Evolutionary conservation across 2,329 filamentous ascomycete genomes (phyloP).

Genomic region (Penicillium sp.): DNA sequence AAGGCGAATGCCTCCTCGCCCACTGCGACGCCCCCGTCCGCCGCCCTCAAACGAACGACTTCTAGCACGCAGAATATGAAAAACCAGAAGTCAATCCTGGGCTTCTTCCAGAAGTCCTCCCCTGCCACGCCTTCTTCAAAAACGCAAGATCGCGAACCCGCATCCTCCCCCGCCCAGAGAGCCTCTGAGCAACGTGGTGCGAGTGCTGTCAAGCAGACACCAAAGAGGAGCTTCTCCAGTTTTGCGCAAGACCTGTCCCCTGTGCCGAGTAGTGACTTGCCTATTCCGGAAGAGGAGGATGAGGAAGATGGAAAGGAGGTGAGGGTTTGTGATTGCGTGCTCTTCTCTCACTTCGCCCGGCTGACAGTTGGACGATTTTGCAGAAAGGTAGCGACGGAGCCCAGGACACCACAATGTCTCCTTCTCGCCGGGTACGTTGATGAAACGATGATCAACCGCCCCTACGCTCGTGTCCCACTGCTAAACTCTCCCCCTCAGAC

Average conservation of each 20-base stretch:
- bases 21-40: constrained; percentile 38
- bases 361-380: constrained; percentile 21
- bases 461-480: neutral
- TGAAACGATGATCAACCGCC: too few relatives aligned
- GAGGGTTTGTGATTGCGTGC: constrained; percentile 31
- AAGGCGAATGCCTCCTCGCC: constrained; percentile 38
- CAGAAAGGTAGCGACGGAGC: constrained; percentile 46
- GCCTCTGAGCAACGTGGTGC: constrained; percentile 30
- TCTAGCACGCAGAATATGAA: constrained; percentile 50
- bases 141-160: constrained; percentile 32
- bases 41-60: constrained; percentile 40
- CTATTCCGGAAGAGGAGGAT: constrained; percentile 68
- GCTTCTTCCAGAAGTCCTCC: constrained; percentile 68
- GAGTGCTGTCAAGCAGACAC: constrained; percentile 32
- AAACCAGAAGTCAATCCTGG: constrained; percentile 69
- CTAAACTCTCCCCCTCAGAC: constrained; percentile 43
- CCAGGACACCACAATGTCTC: constrained; percentile 59
- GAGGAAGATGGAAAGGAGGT: constrained; percentile 40
- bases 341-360: neutral
- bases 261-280: constrained; percentile 74
- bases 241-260: constrained; percentile 61
- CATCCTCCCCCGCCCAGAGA: constrained; percentile 38
- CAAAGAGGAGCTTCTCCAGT: constrained; percentile 41
- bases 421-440: constrained; percentile 68
- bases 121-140: constrained; percentile 46